phyloP scores from a whole-genome alignment of 2,329 filamentous ascomycete species.

The Monascus ruber region DNA sequence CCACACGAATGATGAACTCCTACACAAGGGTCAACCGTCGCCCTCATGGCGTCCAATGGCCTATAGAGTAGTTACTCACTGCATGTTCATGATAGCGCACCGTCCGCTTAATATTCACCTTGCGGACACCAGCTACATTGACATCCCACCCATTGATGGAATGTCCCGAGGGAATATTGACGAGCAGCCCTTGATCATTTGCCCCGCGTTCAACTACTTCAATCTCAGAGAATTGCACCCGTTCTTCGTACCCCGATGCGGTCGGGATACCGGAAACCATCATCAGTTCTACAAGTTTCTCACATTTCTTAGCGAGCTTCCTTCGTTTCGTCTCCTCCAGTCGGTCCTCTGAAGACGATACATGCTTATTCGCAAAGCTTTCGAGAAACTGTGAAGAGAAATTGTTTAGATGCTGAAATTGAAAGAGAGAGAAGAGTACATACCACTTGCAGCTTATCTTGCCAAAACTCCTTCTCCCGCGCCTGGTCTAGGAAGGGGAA shows the following conservation, averaged over 20 bases:
- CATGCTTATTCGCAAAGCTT: constrained; percentile 93
- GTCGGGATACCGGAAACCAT: constrained; percentile 97
- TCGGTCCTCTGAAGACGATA: constrained; percentile 91
- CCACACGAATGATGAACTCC: constrained; percentile 85
- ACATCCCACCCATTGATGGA: constrained; percentile 94
- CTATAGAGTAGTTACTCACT: constrained; percentile 38
- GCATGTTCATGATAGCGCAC: constrained; percentile 86
- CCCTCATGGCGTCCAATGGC: too few species aligned
- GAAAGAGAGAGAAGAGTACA: constrained; percentile 17
- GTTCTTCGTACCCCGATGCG: constrained; percentile 92
- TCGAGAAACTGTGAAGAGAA: constrained; percentile 62
- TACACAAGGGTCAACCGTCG: constrained; percentile 20
- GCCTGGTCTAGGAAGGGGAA: constrained; percentile 97
- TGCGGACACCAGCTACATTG: constrained; percentile 81
- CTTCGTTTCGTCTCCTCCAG: constrained; percentile 90
- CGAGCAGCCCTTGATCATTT: constrained; percentile 77
- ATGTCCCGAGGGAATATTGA: constrained; percentile 82
- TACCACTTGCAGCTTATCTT: constrained; percentile 91
- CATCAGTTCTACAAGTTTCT: constrained; percentile 96
- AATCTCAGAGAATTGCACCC: constrained; percentile 91
- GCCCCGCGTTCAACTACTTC: constrained; percentile 91
- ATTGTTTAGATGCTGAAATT: neutral
- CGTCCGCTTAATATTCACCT: constrained; percentile 70
- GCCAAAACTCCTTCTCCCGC: constrained; percentile 98
- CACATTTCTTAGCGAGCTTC: constrained; percentile 83